These are phyloP conservation scores for Phaeomoniella chlamydospora DNA, from an alignment of 2,329 filamentous ascomycete species.

Conservation along the genomic window DNA sequence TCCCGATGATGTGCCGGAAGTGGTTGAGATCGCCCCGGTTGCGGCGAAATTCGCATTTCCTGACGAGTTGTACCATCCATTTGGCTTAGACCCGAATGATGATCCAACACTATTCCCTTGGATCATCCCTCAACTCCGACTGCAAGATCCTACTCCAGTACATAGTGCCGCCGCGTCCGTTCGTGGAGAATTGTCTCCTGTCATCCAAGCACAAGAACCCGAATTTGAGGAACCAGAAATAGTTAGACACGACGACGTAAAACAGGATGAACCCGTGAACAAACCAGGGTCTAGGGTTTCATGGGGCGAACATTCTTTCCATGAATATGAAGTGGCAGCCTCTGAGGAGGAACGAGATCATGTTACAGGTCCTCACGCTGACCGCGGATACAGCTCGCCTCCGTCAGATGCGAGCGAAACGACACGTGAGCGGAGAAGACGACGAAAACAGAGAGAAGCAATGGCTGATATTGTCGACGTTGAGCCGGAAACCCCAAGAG, in stretches of 20 bases:
- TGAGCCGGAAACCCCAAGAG: neutral
- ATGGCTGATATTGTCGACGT: neutral
- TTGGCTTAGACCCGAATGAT: conserved; percentile 8
- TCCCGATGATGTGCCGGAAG: conserved; percentile 8
- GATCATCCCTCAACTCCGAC: conserved; percentile 37
- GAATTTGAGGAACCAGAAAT: conserved; percentile 14
- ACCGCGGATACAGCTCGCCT: conserved; percentile 31
- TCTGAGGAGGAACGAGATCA: conserved; percentile 30
- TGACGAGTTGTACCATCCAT: conserved; percentile 9
- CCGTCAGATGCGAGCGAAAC: conserved; percentile 42
- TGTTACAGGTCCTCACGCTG: conserved; percentile 20
- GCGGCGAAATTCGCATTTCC: conserved; percentile 6
- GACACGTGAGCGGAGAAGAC: conserved; percentile 10
- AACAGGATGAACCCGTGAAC: conserved; percentile 27
- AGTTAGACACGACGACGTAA: conserved; percentile 25
- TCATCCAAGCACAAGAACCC: conserved; percentile 13
- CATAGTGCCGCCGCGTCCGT: conserved; percentile 28
- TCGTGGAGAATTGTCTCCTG: conserved; percentile 15
- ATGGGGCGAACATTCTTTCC: conserved; percentile 51
- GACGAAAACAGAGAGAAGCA: neutral
- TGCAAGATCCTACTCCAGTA: conserved; percentile 44
- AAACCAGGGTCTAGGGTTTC: conserved; percentile 39
- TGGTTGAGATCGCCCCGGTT: conserved; percentile 9
- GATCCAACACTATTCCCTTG: conserved; percentile 17
- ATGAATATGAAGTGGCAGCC: conserved; percentile 48